Conservation (phyloP, 73 alveolate genomes). For the Symbiodinium pilosum region DNA sequence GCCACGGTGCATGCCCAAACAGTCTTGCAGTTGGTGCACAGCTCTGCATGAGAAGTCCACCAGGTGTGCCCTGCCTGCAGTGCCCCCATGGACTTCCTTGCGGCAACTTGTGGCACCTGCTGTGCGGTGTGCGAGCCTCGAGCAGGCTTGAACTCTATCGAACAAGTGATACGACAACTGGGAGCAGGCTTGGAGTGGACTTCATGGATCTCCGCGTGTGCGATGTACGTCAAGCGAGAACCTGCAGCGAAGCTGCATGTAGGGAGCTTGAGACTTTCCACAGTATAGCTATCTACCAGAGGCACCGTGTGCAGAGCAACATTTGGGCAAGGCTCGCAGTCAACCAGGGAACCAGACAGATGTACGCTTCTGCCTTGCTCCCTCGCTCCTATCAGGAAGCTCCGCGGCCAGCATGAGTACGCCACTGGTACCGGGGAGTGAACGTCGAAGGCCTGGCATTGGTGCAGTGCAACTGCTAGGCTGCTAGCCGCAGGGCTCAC, state of each 20-base stretch:
- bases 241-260: not conserved
- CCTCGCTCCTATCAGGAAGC: no score
- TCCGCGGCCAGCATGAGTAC: no score
- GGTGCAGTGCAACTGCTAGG: no score
- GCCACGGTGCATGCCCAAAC: not conserved
- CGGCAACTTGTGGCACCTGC: constrained; percentile 39
- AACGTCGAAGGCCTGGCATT: no score
- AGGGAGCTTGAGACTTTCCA: not conserved
- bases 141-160: not conserved
- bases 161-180: no score
- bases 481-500: no score
- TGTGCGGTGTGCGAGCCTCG: constrained; percentile 10
- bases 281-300: not conserved
- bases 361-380: no score
- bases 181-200: constrained; percentile 41
- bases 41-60: no score
- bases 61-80: constrained; percentile 58
- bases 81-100: constrained; percentile 28
- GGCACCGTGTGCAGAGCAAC: constrained; percentile 18
- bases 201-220: constrained; percentile 18
- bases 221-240: constrained; percentile 27
- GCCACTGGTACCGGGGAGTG: not conserved
- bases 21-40: not conserved
- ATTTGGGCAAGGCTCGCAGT: not conserved
- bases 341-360: no score